These are phyloP conservation scores for Aspergillus hiratsukae DNA, from an alignment of 2,329 filamentous ascomycete species.

Conservation along the genomic window DNA sequence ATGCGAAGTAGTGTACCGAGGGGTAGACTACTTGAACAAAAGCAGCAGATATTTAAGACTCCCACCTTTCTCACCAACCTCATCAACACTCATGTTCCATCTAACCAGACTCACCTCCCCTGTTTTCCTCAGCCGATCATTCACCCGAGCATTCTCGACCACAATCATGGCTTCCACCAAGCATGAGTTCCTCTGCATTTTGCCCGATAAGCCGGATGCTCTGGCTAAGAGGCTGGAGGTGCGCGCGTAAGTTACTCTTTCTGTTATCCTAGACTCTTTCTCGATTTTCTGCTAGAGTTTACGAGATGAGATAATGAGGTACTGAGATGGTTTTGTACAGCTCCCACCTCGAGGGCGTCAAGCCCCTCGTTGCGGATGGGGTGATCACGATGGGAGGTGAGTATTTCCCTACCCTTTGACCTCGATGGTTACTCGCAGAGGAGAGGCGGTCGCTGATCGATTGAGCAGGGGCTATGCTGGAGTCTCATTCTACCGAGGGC, in stretches of 20 bases:
- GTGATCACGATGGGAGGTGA: conserved; percentile 62
- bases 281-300: background rate
- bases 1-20: too few species aligned
- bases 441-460: background rate
- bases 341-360: conserved; percentile 55
- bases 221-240: conserved; percentile 57
- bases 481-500: conserved; percentile 60
- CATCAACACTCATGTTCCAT: conserved; percentile 3
- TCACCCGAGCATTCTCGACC: background rate
- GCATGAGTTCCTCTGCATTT: conserved; percentile 64
- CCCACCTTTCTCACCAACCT: conserved; percentile 4
- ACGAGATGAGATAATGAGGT: too few species aligned
- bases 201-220: conserved; percentile 61
- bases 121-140: conserved; percentile 3
- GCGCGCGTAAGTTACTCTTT: conserved; percentile 23
- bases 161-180: conserved; percentile 30
- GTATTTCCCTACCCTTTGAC: conserved; percentile 17
- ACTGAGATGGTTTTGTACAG: conserved; percentile 23
- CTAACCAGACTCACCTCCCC: conserved; percentile 2
- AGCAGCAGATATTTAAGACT: background rate
- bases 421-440: background rate
- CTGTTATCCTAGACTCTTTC: background rate
- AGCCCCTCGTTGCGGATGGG: conserved; percentile 51
- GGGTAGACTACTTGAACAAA: background rate
- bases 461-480: conserved; percentile 59